Evolutionary conservation across 495 filamentous ascomycete genomes (phyloP), one percentile per base, ranked within the genome.

Genomic region (Lentithecium fluviatile): DNA sequence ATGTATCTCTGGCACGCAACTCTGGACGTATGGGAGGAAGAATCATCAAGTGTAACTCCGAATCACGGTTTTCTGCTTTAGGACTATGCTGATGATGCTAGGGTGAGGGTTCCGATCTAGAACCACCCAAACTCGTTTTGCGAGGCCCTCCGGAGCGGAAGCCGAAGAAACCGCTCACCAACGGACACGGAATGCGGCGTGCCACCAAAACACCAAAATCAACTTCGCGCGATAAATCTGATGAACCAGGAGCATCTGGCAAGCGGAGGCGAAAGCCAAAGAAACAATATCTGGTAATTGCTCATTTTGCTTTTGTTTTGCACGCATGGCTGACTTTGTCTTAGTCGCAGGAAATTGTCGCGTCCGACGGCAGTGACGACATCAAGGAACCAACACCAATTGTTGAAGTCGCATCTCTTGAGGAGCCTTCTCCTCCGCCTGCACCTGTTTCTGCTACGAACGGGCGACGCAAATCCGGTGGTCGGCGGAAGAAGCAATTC

Each of bases 1-100:
- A 29, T 55, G 19, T 64, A 52, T 52, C 36, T 64, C 20, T 64
- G 51, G 32, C 48, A 59, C 23, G 23, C 52, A 20, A 49, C 61
- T 43, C 29, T 59, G 19, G 56, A 59, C 37, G 49, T 37, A n/a
- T 64, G 54, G 61, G 61, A 57, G 2, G 45, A 40, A 17, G 37
- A 38, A 13, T 45, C 61, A 19, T 53, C 54, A n/a, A 58, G 47
- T 19, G 61, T 64, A 37, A 54, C 24, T 6, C 5, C n/a, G 11
- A n/a, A 7, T 25, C 17, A 47, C 32, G 25, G 6, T 32, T 43
- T 17, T 24, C 29, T 26, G 5, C 19, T 5, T 24, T 45, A 12
- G 13, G n/a, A 19, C 24, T 15, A 36, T 32, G 52, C 47, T 63
- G 37, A 63, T 52, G 21, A 47, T 13, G 23, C 7, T 17, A 56